Percentiles rank a stretch among this genome's conserved stretches.
Evolutionary conservation across 768 basidiomycete species (phyloP).

Genomic region (Pulveroboletus sp.): DNA sequence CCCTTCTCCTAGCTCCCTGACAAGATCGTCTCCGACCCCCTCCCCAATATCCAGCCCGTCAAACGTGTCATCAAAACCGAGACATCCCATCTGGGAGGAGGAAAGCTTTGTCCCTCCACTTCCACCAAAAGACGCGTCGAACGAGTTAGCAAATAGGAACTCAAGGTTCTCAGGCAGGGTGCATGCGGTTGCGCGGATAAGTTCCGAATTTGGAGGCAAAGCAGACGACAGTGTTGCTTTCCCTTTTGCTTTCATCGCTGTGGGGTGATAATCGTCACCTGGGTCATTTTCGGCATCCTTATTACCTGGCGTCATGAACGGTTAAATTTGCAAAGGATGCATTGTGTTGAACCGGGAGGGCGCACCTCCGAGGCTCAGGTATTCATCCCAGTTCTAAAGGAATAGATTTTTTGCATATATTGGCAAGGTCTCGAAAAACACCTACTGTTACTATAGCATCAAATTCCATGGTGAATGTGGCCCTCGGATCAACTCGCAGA

Average conservation of each 20-base stretch:
- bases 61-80: constrained; percentile 51
- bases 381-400: constrained; percentile 60
- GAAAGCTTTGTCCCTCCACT: constrained; percentile 36
- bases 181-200: constrained; percentile 48
- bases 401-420: background rate
- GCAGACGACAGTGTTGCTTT: constrained; percentile 25
- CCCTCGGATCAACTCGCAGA: constrained; percentile 47
- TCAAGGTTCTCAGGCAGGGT: constrained; percentile 72
- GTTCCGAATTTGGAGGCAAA: constrained; percentile 36
- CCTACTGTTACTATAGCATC: constrained; percentile 62
- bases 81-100: constrained; percentile 53
- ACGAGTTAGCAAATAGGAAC: constrained; percentile 60
- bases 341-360: constrained; percentile 6
- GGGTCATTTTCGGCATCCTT: constrained; percentile 28
- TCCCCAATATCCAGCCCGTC: constrained; percentile 57
- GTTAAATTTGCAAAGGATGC: background rate
- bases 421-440: constrained; percentile 1
- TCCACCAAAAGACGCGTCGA: constrained; percentile 55
- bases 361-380: constrained; percentile 46
- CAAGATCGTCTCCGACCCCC: constrained; percentile 69
- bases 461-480: constrained; percentile 52
- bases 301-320: constrained; percentile 3
- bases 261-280: constrained; percentile 53
- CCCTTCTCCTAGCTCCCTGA: constrained; percentile 66
- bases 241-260: constrained; percentile 22